Conservation (phyloP, 23 red algal species). For the Pyropia haitanensis region DNA sequence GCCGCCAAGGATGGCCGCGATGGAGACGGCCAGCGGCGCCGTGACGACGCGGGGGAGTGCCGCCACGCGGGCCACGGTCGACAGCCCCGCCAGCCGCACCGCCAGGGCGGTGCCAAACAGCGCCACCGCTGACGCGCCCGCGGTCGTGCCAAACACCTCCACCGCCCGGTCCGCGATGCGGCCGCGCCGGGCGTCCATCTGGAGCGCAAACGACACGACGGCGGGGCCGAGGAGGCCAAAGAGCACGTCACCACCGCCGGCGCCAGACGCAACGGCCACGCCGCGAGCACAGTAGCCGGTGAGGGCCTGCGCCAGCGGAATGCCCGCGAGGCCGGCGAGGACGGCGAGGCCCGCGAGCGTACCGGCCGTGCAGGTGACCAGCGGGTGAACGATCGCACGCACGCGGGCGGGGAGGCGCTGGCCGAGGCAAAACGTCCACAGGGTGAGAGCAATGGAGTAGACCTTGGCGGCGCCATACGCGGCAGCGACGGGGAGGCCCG, state of each 20-base stretch:
- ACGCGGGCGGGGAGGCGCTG: conserved; percentile 47
- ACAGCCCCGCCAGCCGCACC: conserved; percentile 44
- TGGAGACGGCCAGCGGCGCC: conserved; percentile 86
- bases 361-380: conserved; percentile 63
- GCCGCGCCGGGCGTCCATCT: conserved; percentile 65
- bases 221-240: conserved; percentile 75
- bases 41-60: conserved; percentile 85
- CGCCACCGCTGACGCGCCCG: conserved; percentile 41
- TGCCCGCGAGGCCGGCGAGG: conserved; percentile 23
- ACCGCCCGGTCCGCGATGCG: conserved; percentile 28
- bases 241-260: conserved; percentile 68
- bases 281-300: conserved; percentile 5
- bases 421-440: conserved; percentile 69
- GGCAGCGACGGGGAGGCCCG: not conserved
- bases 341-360: conserved; percentile 51
- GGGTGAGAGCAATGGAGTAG: conserved; percentile 48
- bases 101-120: conserved; percentile 77
- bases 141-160: conserved; percentile 46
- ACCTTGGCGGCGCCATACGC: conserved; percentile 5
- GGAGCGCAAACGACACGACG: conserved; percentile 93
- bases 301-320: conserved; percentile 8
- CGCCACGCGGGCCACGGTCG: conserved; percentile 29
- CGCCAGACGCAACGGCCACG: conserved; percentile 12
- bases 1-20: conserved; percentile 54
- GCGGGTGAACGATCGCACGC: conserved; percentile 61